These are phyloP conservation scores for Solanum chiquidenum DNA, from an alignment of 257 asterid genomes.

Conservation along the genomic window DNA sequence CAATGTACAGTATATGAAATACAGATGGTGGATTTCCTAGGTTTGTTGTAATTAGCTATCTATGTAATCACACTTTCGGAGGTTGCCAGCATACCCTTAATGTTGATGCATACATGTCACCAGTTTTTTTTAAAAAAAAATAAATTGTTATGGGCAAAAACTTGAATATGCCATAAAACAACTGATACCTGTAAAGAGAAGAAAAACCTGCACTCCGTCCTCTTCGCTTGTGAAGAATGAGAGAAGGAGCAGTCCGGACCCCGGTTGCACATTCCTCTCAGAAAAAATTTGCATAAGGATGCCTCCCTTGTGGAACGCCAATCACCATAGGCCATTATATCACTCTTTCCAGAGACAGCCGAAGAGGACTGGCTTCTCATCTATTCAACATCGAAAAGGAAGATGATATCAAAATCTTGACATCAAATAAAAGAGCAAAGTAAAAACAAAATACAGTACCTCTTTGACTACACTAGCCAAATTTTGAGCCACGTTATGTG, in stretches of 20 bases:
- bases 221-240: constrained; percentile 57
- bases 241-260: constrained; percentile 71
- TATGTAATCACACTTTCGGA: neutral
- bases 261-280: constrained; percentile 61
- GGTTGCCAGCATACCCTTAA: too few relatives aligned
- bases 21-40: neutral
- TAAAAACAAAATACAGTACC: constrained; percentile 32
- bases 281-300: constrained; percentile 54
- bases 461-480: constrained; percentile 61
- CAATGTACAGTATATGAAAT: neutral
- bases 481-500: constrained; percentile 40
- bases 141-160: neutral
- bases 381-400: constrained; percentile 31
- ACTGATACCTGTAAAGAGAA: constrained; percentile 74
- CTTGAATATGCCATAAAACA: neutral
- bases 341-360: constrained; percentile 27
- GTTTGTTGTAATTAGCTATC: neutral
- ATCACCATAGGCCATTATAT: neutral
- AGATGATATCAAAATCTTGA: constrained; percentile 9
- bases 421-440: constrained; percentile 7
- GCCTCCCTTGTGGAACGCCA: constrained; percentile 22
- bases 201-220: constrained; percentile 67
- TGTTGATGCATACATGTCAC: too few relatives aligned
- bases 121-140: too few relatives aligned
- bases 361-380: constrained; percentile 47